Evolutionary conservation across 2,329 filamentous ascomycete species (phyloP).

Genomic region (Dothideomycetidae sp.): DNA sequence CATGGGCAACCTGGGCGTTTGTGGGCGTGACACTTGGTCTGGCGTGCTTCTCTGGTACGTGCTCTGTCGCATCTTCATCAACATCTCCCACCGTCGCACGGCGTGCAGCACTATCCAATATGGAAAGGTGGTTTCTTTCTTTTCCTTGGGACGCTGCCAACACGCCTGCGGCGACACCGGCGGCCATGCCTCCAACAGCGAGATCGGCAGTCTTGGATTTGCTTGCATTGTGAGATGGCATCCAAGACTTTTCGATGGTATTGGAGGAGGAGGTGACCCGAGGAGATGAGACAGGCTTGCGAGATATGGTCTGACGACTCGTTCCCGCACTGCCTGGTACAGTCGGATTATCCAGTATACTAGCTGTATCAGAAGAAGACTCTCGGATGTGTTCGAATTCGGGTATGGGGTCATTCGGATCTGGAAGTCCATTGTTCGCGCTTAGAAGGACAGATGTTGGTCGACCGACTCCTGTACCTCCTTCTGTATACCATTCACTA

Average conservation of each 20-base stretch:
- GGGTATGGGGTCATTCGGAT: slow-evolving; percentile 55
- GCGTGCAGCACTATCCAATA: background rate
- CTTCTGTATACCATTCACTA: too few relatives aligned
- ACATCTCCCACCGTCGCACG: slow-evolving; percentile 10
- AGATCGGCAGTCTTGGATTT: slow-evolving; percentile 23
- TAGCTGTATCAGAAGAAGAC: slow-evolving; percentile 52
- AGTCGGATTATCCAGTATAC: slow-evolving; percentile 44
- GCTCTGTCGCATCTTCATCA: slow-evolving; percentile 8
- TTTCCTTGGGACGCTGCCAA: background rate
- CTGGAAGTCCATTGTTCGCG: slow-evolving; percentile 56
- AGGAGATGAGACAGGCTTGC: background rate
- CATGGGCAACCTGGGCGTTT: slow-evolving; percentile 9
- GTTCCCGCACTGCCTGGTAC: slow-evolving; percentile 3
- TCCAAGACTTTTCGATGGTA: slow-evolving; percentile 7
- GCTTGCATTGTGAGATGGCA: slow-evolving; percentile 3
- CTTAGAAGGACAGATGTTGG: slow-evolving; percentile 42
- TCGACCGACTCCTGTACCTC: too few relatives aligned
- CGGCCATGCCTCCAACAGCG: slow-evolving; percentile 28
- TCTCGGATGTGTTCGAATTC: slow-evolving; percentile 56
- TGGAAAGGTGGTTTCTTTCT: slow-evolving; percentile 2
- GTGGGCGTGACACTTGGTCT: slow-evolving; percentile 6
- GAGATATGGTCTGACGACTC: background rate
- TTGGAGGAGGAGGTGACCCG: background rate
- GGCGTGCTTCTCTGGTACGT: slow-evolving; percentile 9
- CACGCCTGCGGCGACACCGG: slow-evolving; percentile 9